phyloP scores from a whole-genome alignment of 331 rosid genomes.

The Rhamnella rubrinervis region DNA sequence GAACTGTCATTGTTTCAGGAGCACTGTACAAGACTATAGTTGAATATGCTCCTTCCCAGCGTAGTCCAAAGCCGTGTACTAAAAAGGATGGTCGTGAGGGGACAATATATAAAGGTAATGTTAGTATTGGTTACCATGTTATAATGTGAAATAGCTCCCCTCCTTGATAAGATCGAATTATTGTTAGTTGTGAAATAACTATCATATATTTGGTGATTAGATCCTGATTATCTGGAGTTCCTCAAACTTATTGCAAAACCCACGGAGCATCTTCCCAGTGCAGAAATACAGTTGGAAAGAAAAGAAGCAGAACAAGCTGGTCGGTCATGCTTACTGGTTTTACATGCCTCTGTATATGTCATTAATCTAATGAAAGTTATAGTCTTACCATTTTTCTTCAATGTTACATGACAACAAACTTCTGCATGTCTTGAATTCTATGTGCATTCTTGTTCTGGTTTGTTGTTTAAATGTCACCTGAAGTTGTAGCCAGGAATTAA shows the following conservation, averaged over 20 bases:
- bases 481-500: background rate
- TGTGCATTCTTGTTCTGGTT: background rate
- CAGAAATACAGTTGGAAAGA: conserved; percentile 96
- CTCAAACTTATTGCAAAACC: conserved; percentile 82
- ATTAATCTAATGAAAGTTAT: background rate
- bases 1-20: conserved; percentile 42
- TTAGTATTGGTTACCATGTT: background rate
- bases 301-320: conserved; percentile 98
- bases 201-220: conserved; percentile 38
- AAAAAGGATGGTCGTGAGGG: conserved; percentile 95
- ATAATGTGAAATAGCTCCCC: background rate
- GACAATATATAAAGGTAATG: conserved; percentile 75
- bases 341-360: background rate
- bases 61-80: conserved; percentile 52
- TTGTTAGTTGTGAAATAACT: conserved; percentile 9
- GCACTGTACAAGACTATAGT: conserved; percentile 71
- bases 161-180: background rate
- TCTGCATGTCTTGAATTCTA: background rate
- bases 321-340: conserved; percentile 26
- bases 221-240: conserved; percentile 94
- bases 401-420: background rate
- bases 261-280: conserved; percentile 93
- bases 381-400: background rate
- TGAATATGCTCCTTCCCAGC: conserved; percentile 96
- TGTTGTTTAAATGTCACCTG: background rate